Evolutionary conservation across 73 alveolate genomes (phyloP).

Genomic region (Stentor coeruleus): DNA sequence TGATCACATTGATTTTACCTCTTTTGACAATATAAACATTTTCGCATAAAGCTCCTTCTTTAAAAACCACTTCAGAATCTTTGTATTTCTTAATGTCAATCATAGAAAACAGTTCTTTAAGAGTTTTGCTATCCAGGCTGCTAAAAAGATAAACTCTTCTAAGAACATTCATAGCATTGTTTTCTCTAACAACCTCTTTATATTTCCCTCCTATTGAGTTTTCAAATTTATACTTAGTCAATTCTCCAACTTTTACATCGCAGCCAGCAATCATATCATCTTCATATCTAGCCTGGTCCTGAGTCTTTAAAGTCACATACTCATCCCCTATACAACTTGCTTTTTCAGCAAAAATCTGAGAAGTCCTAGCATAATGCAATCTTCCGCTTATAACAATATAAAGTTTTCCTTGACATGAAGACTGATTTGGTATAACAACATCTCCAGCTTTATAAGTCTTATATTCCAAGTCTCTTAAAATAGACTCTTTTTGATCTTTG

Average conservation of each 20-base stretch:
- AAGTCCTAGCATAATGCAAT: background rate
- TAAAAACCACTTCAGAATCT: background rate
- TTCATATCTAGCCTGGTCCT: background rate
- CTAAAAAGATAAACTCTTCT: background rate
- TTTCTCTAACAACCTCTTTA: slow-evolving; percentile 3
- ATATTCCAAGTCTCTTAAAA: background rate
- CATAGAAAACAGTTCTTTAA: background rate
- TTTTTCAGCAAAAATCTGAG: background rate
- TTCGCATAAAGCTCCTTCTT: background rate
- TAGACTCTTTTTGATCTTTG: background rate
- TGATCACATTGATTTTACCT: background rate
- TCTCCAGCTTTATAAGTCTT: background rate
- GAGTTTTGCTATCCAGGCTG: background rate
- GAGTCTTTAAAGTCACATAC: background rate
- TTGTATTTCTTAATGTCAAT: background rate
- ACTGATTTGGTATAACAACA: background rate
- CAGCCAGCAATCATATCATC: slow-evolving; percentile 13
- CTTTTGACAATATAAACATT: slow-evolving; percentile 7
- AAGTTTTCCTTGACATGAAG: background rate
- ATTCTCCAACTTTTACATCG: background rate
- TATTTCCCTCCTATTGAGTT: background rate
- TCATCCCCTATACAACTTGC: slow-evolving; percentile 11
- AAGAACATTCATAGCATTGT: background rate
- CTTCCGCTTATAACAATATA: background rate
- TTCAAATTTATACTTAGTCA: background rate